phyloP scores from a whole-genome alignment of 2,329 filamentous ascomycete genomes.

The Hymenoscyphus occultus region DNA sequence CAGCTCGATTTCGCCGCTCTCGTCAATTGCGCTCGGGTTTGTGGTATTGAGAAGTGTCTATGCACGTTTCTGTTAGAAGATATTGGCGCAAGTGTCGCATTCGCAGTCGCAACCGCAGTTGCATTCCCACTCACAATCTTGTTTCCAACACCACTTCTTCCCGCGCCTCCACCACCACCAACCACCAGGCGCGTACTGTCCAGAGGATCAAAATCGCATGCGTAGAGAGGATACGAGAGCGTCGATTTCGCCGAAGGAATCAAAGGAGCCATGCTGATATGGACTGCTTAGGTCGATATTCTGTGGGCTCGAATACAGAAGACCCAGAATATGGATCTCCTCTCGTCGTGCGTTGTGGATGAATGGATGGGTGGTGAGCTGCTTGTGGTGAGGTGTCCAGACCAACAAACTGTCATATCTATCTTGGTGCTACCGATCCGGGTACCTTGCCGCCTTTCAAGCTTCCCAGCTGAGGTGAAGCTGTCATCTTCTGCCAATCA shows the following conservation, averaged over 20 bases:
- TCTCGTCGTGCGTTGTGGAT: neutral
- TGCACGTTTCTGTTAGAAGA: slow-evolving; percentile 11
- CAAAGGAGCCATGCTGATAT: slow-evolving; percentile 31
- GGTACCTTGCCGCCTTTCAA: neutral
- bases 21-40: slow-evolving; percentile 45
- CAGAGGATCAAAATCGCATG: slow-evolving; percentile 82
- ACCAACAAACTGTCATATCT: neutral
- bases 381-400: neutral
- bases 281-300: too few species aligned
- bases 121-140: slow-evolving; percentile 63
- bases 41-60: slow-evolving; percentile 37
- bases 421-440: neutral
- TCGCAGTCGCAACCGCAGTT: neutral
- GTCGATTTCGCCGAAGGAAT: slow-evolving; percentile 38
- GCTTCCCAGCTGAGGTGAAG: neutral
- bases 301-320: neutral
- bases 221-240: slow-evolving; percentile 80
- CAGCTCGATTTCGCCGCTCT: slow-evolving; percentile 71
- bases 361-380: neutral
- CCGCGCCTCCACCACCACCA: slow-evolving; percentile 82
- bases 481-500: neutral
- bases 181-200: slow-evolving; percentile 75
- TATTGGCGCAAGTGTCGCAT: neutral
- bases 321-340: neutral
- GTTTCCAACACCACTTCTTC: slow-evolving; percentile 78